phyloP scores from a whole-genome alignment of 495 filamentous ascomycete genomes.

The Penicillium riverlandense region DNA sequence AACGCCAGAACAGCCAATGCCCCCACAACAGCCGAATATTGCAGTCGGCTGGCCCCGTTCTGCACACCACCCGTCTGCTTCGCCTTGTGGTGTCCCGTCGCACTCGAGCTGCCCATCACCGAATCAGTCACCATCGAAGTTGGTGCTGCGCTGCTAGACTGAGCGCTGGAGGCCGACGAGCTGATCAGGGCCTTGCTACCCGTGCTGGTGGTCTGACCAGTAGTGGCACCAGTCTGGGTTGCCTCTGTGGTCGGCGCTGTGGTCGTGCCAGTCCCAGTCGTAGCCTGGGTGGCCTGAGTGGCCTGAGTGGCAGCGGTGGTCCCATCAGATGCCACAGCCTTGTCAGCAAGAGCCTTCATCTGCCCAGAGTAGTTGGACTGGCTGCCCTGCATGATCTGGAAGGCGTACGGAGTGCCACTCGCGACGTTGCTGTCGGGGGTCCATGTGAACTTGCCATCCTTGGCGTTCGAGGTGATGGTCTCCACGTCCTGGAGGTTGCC shows the following conservation, averaged over 20 bases:
- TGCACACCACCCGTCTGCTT: no score
- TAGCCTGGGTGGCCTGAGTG: neutral
- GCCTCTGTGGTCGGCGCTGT: neutral
- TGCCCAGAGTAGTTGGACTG: slow-evolving; percentile 41
- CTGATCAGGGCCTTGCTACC: slow-evolving; percentile 16
- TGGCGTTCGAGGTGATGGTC: slow-evolving; percentile 27
- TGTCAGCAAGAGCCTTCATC: slow-evolving; percentile 12
- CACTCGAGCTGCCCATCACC: neutral
- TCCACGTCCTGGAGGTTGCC: slow-evolving; percentile 33
- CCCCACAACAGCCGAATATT: no score
- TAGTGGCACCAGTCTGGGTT: neutral
- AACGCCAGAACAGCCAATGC: no score
- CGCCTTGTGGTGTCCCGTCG: slow-evolving; percentile 3
- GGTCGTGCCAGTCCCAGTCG: slow-evolving; percentile 1
- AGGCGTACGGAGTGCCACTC: slow-evolving; percentile 36
- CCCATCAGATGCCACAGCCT: slow-evolving; percentile 13
- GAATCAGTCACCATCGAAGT: neutral
- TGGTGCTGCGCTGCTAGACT: slow-evolving; percentile 10
- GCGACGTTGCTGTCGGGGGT: slow-evolving; percentile 27
- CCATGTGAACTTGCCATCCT: slow-evolving; percentile 35
- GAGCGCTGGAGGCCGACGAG: slow-evolving; percentile 4
- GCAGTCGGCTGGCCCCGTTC: no score
- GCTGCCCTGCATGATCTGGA: slow-evolving; percentile 37
- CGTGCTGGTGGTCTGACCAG: neutral
- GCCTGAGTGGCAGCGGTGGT: slow-evolving; percentile 6